Conservation (phyloP, 1,284 basidiomycete genomes). For the Trametes pubescens region DNA sequence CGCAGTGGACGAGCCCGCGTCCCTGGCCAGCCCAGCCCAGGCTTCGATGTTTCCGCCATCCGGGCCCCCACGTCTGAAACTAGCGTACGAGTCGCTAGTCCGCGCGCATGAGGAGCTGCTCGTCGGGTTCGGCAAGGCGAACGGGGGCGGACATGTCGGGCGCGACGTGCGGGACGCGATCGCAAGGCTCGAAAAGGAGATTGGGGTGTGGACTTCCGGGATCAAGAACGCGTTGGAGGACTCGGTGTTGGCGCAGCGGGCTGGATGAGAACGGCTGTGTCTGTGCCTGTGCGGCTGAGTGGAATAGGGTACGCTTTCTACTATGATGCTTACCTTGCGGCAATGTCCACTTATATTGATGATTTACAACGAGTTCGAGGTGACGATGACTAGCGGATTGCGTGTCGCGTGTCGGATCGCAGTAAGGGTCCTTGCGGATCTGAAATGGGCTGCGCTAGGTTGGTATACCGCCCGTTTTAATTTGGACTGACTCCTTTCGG, state of each 20-base stretch:
- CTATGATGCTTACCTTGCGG: background rate
- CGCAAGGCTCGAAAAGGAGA: conserved; percentile 70
- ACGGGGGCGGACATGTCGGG: conserved; percentile 71
- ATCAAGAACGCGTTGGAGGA: conserved; percentile 57
- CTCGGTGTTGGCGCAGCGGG: conserved; percentile 25
- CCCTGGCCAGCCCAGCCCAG: conserved; percentile 28
- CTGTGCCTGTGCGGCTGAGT: background rate
- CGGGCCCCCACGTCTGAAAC: conserved; percentile 64
- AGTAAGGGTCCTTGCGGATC: no score
- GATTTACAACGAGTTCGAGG: no score
- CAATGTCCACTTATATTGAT: no score
- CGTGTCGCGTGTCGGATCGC: no score
- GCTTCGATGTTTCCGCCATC: conserved; percentile 63
- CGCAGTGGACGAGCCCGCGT: conserved; percentile 73
- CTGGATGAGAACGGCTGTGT: conserved; percentile 3
- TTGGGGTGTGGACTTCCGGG: conserved; percentile 69
- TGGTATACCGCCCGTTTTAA: no score
- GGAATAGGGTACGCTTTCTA: background rate
- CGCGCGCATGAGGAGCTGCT: conserved; percentile 65
- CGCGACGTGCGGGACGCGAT: conserved; percentile 60
- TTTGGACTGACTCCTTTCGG: background rate
- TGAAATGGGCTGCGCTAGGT: no score
- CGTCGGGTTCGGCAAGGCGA: conserved; percentile 67
- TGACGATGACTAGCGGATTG: no score
- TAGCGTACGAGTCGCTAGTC: conserved; percentile 70